phyloP scores from a whole-genome alignment of 148 eudicot species.

The Rhododendron molle region DNA sequence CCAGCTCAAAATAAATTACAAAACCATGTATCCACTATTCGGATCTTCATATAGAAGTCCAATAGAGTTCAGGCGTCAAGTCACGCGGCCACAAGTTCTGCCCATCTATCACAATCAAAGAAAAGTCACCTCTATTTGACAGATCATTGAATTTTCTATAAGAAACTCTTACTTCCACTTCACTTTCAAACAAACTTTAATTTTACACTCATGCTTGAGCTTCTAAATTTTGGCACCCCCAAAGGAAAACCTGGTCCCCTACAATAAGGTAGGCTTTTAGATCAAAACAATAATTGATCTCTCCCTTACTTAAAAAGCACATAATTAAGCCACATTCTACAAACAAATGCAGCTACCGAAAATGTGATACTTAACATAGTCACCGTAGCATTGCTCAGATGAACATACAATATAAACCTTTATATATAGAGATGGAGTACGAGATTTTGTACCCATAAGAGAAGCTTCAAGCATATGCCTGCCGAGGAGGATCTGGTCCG shows the following conservation, averaged over 20 bases:
- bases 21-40: background rate
- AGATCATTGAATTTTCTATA: background rate
- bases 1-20: background rate
- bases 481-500: conserved; percentile 56
- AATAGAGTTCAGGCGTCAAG: background rate
- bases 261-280: background rate
- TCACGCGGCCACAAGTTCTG: background rate
- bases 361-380: too few relatives aligned
- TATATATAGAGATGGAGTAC: background rate
- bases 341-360: background rate
- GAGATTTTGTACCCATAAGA: conserved; percentile 56
- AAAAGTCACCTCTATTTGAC: background rate
- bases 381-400: background rate
- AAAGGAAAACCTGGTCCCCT: background rate
- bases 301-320: too few relatives aligned
- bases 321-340: too few relatives aligned
- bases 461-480: conserved; percentile 54
- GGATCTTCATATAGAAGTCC: background rate
- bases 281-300: background rate
- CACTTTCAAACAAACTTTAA: background rate
- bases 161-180: background rate
- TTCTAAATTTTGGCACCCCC: background rate
- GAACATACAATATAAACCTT: background rate
- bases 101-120: background rate
- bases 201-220: background rate